A percentile compares a stretch with the other conserved stretches of the same genome.
These are phyloP conservation scores for Cercospora janseana DNA, from an alignment of 2,329 filamentous ascomycete genomes.

Conservation along the genomic window DNA sequence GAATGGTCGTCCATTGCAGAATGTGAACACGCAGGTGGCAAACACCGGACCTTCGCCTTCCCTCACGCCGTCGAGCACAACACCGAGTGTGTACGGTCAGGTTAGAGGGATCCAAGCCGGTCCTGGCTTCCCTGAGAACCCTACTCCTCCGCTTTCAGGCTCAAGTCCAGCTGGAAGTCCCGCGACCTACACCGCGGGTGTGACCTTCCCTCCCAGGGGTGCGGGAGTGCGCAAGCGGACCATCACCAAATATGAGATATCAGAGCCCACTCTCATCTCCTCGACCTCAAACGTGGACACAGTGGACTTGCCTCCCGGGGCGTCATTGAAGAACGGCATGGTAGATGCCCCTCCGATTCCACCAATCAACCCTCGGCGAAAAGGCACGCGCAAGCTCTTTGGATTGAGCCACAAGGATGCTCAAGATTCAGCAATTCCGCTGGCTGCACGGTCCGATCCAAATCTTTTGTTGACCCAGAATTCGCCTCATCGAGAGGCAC, in stretches of 20 bases:
- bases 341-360: constrained; percentile 53
- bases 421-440: constrained; percentile 7
- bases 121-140: constrained; percentile 51
- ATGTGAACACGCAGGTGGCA: constrained; percentile 7
- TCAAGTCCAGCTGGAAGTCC: constrained; percentile 43
- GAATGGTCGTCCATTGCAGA: constrained; percentile 9
- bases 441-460: constrained; percentile 18
- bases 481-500: constrained; percentile 14
- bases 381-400: constrained; percentile 43
- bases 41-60: constrained; percentile 12
- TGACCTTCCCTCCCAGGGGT: constrained; percentile 34
- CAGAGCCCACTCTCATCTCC: constrained; percentile 56
- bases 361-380: constrained; percentile 59
- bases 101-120: constrained; percentile 22
- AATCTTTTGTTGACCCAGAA: constrained; percentile 16
- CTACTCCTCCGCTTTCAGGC: constrained; percentile 52
- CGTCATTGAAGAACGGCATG: constrained; percentile 54
- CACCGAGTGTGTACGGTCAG: constrained; percentile 27
- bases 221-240: constrained; percentile 54
- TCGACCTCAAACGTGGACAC: constrained; percentile 59
- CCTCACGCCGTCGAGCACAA: constrained; percentile 23
- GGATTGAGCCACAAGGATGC: constrained; percentile 22
- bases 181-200: constrained; percentile 25
- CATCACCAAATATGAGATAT: constrained; percentile 61
- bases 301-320: constrained; percentile 56